Evolutionary conservation across 176 grass and related monocot species (phyloP).

Genomic region (Secale cereale): DNA sequence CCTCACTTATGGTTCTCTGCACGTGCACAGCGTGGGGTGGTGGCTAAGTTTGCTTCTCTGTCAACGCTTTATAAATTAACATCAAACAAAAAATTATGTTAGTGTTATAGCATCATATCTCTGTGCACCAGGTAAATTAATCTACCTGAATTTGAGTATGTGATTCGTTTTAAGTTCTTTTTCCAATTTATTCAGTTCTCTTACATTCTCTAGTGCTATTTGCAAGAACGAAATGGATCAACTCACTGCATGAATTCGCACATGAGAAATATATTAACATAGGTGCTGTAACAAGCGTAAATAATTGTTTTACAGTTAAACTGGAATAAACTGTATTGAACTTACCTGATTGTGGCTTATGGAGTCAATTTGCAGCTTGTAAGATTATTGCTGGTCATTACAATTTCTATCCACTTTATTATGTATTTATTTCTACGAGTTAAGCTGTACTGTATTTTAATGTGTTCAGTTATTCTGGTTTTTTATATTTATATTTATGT

Average conservation of each 20-base stretch:
- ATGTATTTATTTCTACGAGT: background rate
- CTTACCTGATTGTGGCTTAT: background rate
- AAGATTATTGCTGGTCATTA: background rate
- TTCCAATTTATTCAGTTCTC: background rate
- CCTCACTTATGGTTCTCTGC: background rate
- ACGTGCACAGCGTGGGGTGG: background rate
- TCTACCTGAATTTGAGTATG: background rate
- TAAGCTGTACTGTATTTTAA: background rate
- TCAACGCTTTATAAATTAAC: background rate
- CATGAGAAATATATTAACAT: background rate
- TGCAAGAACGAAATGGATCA: background rate
- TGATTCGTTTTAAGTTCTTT: background rate
- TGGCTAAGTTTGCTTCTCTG: background rate
- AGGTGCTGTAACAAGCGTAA: background rate
- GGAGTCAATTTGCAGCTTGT: background rate
- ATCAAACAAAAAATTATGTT: background rate
- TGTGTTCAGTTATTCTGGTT: background rate
- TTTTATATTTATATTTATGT: background rate
- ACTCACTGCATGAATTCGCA: background rate
- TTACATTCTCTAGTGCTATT: background rate
- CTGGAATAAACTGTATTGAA: background rate
- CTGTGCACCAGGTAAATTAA: background rate
- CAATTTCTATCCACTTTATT: background rate
- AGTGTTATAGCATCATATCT: background rate
- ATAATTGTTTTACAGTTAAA: background rate